Evolutionary conservation across 331 rosid genomes (phyloP), one percentile per base, ranked within the genome.

Genomic region (Quercus phellos): DNA sequence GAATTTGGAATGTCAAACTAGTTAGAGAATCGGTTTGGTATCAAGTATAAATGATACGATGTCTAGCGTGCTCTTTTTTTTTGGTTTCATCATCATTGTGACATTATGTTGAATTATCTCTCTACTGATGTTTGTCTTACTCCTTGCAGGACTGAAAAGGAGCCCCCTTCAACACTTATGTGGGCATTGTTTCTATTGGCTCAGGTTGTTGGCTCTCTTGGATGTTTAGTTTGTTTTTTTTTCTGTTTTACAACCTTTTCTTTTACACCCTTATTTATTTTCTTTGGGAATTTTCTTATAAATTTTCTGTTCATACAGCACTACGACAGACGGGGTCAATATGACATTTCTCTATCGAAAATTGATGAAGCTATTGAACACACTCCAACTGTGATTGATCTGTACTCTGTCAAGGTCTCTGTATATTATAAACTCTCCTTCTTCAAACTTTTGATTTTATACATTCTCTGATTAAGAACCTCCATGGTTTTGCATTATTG

Each of bases 351-450:
- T 60, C 84, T 95, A 66, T 89, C 93, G 50, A 95, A 95, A 86
- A 90, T 95, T n/a, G 90, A 93, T 4, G 94, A 89, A 89, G 99
- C 98, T 60, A 89, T 93, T 50, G 84, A 79, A 81, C 99, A 93
- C 79, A 93, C 99, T 70, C 99, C 99, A 64, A 91, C 99, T 42
- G 98, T 93, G 68, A 93, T 95, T 88, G 99, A 95, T 87, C 82
- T 95, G 78, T 95, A 95, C 80, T 95, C 99, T 51, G 92, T 64
- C 77, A 93, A 95, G 99, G 99, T 95, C 64, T 78, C 88, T 54
- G 73, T 10, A 7, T 69, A 8, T 55, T 42, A 55, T 21, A 19
- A 35, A 19, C 27, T 60, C 27, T 32, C 35, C 32, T 6, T 70
- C 18, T 73, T 4, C 6, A 4, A 43, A 26, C 75, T 53, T 72